Conservation (phyloP, 2,329 filamentous ascomycete genomes). For the Aspergillus intermedius region DNA sequence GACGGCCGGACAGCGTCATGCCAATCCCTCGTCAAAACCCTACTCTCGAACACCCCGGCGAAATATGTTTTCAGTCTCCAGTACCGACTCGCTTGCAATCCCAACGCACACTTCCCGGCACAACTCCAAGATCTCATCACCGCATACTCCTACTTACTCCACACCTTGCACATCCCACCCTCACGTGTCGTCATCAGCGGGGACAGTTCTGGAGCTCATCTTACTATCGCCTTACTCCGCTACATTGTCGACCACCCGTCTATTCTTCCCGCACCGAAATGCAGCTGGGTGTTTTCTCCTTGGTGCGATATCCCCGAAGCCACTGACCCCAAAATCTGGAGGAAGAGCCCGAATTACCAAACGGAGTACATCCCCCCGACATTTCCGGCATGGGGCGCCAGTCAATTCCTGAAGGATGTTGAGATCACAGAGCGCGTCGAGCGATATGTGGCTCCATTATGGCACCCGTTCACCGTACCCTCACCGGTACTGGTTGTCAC, state of each 20-base stretch:
- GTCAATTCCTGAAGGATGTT: conserved; percentile 7
- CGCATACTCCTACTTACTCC: conserved; percentile 15
- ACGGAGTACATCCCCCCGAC: conserved; percentile 11
- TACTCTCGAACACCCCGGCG: conserved; percentile 9
- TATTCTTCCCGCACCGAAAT: conserved; percentile 11
- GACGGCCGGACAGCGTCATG: conserved; percentile 11
- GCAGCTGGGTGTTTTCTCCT: conserved; percentile 12
- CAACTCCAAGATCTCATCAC: conserved; percentile 19
- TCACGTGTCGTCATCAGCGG: conserved; percentile 17
- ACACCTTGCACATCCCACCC: conserved; percentile 13
- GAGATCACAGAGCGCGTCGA: conserved; percentile 7
- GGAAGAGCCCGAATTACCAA: conserved; percentile 7
- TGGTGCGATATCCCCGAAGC: conserved; percentile 10
- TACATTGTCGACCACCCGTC: conserved; percentile 9
- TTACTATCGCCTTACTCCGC: conserved; percentile 15
- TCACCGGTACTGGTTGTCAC: conserved; percentile 14
- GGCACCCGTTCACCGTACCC: conserved; percentile 14
- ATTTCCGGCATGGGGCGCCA: conserved; percentile 11
- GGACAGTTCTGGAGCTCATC: conserved; percentile 18
- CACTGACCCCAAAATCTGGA: conserved; percentile 6
- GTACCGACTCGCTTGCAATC: conserved; percentile 16
- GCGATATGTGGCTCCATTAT: conserved; percentile 10
- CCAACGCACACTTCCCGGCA: conserved; percentile 16
- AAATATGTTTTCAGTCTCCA: conserved; percentile 12
- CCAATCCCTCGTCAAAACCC: conserved; percentile 8